Evolutionary conservation across 2,329 filamentous ascomycete species (phyloP).

Genomic region (Aspergillus ochraceus): DNA sequence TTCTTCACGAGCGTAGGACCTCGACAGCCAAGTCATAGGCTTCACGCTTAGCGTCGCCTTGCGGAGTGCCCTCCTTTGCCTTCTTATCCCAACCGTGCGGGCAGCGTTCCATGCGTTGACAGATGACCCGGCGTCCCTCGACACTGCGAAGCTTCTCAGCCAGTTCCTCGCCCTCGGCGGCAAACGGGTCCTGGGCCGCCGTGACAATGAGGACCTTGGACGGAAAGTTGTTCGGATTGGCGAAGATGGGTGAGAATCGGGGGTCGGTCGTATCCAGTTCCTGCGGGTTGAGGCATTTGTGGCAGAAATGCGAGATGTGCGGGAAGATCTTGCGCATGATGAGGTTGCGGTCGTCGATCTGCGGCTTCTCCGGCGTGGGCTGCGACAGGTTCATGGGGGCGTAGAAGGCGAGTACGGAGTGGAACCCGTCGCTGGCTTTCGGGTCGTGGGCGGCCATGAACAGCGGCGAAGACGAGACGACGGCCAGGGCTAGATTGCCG

Average conservation of each 20-base stretch:
- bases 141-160: not conserved
- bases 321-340: not conserved
- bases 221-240: not conserved
- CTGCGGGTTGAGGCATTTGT: not conserved
- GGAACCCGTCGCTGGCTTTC: not conserved
- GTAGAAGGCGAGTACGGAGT: not conserved
- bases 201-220: not conserved
- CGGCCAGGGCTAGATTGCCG: not conserved
- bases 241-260: constrained; percentile 2
- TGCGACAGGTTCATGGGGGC: not conserved
- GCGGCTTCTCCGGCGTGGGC: not conserved
- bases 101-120: constrained; percentile 7
- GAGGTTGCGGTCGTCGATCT: not conserved
- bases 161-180: not conserved
- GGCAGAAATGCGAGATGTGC: not conserved
- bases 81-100: constrained; percentile 12
- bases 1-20: not conserved
- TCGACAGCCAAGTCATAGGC: constrained; percentile 2
- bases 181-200: not conserved
- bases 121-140: constrained; percentile 4
- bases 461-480: not conserved
- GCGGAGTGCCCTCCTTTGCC: not conserved
- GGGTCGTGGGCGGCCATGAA: not conserved
- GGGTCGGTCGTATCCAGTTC: not conserved
- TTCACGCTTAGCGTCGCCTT: constrained; percentile 8